Evolutionary conservation across 2,329 filamentous ascomycete species (phyloP).

Genomic region (Phialophora chinensis): DNA sequence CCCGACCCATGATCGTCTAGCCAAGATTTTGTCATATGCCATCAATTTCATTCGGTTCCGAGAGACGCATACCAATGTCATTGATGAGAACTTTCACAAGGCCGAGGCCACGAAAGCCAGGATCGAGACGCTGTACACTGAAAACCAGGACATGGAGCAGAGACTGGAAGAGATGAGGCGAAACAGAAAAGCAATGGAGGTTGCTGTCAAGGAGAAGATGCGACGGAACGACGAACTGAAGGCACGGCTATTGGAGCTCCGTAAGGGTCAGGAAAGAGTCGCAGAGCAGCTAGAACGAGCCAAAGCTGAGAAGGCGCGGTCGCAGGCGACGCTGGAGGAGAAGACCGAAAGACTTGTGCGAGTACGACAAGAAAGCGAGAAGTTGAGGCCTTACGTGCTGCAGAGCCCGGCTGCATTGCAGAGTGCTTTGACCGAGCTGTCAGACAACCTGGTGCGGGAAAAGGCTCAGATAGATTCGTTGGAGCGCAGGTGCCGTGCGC

Average conservation of each 20-base stretch:
- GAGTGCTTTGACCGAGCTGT: slow-evolving; percentile 78
- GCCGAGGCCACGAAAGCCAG: slow-evolving; percentile 82
- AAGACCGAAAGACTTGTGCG: slow-evolving; percentile 62
- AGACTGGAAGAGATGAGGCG: slow-evolving; percentile 80
- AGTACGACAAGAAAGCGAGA: slow-evolving; percentile 82
- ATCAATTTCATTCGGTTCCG: slow-evolving; percentile 99
- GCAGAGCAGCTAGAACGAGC: slow-evolving; percentile 81
- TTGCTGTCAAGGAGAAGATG: slow-evolving; percentile 81
- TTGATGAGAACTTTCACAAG: slow-evolving; percentile 93
- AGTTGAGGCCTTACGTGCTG: slow-evolving; percentile 87
- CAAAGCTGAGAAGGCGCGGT: slow-evolving; percentile 76
- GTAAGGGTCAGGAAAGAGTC: slow-evolving; percentile 81
- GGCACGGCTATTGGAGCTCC: slow-evolving; percentile 77
- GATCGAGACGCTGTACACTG: slow-evolving; percentile 82
- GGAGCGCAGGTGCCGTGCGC: slow-evolving; percentile 82
- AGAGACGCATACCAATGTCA: slow-evolving; percentile 85
- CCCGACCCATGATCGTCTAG: slow-evolving; percentile 85
- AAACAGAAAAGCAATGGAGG: slow-evolving; percentile 80
- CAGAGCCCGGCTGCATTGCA: slow-evolving; percentile 87
- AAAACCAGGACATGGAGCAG: slow-evolving; percentile 85
- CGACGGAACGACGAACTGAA: slow-evolving; percentile 87
- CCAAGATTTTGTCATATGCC: slow-evolving; percentile 95
- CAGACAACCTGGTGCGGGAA: slow-evolving; percentile 76
- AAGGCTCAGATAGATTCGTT: slow-evolving; percentile 85
- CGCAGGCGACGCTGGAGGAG: slow-evolving; percentile 66